Evolutionary conservation across 129 eudicot species (phyloP).

Genomic region (Centrapalus pauciflorus): DNA sequence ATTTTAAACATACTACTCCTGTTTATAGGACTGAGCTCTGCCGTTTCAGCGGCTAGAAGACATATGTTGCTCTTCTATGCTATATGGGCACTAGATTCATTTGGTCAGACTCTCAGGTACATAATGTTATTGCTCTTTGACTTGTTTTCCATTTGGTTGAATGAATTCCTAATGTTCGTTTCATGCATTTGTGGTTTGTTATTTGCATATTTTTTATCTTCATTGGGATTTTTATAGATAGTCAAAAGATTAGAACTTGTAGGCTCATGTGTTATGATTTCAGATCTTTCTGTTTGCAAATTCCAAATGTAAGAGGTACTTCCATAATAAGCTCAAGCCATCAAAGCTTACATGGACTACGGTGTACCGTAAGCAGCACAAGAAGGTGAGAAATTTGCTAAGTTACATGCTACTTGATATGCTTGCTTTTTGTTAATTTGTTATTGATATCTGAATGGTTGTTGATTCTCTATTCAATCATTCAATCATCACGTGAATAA

Average conservation of each 20-base stretch:
- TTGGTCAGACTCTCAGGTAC: slow-evolving; percentile 31
- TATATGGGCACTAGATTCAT: slow-evolving; percentile 32
- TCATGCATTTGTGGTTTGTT: background rate
- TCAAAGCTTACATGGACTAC: slow-evolving; percentile 61
- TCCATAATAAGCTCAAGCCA: slow-evolving; percentile 58
- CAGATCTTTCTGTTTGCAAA: slow-evolving; percentile 55
- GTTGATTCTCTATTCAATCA: background rate
- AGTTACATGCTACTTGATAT: background rate
- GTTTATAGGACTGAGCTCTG: slow-evolving; percentile 26
- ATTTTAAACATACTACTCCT: background rate
- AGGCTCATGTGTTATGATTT: background rate
- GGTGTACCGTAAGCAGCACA: slow-evolving; percentile 61
- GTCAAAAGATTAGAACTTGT: background rate
- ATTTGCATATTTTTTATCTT: background rate
- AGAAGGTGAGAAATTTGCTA: slow-evolving; percentile 28
- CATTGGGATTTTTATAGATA: too few relatives aligned
- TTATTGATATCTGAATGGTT: background rate
- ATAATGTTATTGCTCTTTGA: background rate
- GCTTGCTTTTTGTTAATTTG: background rate
- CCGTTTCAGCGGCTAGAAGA: slow-evolving; percentile 30
- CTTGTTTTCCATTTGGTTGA: too few relatives aligned
- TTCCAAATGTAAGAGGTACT: slow-evolving; percentile 57
- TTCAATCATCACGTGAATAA: too few relatives aligned
- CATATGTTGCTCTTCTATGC: too few relatives aligned
- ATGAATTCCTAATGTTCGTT: background rate